Evolutionary conservation across 2,329 filamentous ascomycete species (phyloP).

Genomic region (Colletotrichum aenigma): DNA sequence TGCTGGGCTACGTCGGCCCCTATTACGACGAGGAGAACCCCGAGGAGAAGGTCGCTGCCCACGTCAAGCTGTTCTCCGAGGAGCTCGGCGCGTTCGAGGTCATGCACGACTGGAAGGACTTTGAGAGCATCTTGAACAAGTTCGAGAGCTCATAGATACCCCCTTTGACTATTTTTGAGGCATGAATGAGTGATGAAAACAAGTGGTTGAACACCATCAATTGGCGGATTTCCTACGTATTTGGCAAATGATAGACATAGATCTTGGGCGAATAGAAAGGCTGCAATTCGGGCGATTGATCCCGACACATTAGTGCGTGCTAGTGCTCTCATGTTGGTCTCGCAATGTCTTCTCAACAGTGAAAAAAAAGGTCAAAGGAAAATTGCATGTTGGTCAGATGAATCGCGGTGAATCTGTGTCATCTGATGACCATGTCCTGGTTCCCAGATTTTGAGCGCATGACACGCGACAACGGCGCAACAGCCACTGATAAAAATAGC

Average conservation of each 20-base stretch:
- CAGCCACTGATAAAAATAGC: background rate
- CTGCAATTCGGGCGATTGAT: background rate
- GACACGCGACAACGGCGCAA: background rate
- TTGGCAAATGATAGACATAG: background rate
- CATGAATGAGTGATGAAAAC: background rate
- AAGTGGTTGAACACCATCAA: background rate
- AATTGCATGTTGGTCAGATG: background rate
- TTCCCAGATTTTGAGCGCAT: background rate
- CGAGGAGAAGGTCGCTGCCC: slow-evolving; percentile 61
- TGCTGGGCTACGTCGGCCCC: slow-evolving; percentile 85
- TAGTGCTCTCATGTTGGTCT: background rate
- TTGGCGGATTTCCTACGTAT: background rate
- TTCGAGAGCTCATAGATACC: slow-evolving; percentile 21
- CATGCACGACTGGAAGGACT: slow-evolving; percentile 22
- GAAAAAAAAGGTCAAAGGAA: fast-evolving
- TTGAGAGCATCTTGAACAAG: slow-evolving; percentile 20
- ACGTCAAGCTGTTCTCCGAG: slow-evolving; percentile 13
- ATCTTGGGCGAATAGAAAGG: background rate
- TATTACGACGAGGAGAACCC: slow-evolving; percentile 67
- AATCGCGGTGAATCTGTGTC: background rate
- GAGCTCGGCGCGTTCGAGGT: slow-evolving; percentile 19
- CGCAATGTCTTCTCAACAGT: fast-evolving
- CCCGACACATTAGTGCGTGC: background rate
- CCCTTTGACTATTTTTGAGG: background rate
- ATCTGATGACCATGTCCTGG: background rate